phyloP scores from a whole-genome alignment of 176 grass and related monocot genomes.

The Ensete ventricosum region DNA sequence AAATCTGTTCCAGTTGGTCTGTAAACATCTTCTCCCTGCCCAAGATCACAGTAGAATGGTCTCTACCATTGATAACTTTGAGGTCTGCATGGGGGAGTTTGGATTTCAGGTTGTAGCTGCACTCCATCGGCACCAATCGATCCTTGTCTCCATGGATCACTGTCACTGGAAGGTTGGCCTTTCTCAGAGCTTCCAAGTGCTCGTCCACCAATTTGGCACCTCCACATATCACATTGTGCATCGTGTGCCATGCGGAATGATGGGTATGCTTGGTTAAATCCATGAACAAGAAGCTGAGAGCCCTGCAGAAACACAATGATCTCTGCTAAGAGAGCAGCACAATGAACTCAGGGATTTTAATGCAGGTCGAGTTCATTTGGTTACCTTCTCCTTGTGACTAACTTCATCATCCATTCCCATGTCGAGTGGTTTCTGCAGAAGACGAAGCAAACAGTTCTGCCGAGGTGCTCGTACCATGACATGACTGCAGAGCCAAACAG shows the following conservation, averaged over 20 bases:
- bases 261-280: constrained; percentile 77
- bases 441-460: constrained; percentile 61
- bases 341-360: not conserved
- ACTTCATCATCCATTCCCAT: constrained; percentile 49
- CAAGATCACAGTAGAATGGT: constrained; percentile 47
- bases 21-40: constrained; percentile 42
- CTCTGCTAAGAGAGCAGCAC: not conserved
- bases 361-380: not conserved
- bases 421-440: constrained; percentile 63
- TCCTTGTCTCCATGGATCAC: constrained; percentile 54
- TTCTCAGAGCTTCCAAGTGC: constrained; percentile 41
- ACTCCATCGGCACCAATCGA: constrained; percentile 53
- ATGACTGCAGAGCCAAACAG: constrained; percentile 63
- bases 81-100: constrained; percentile 44
- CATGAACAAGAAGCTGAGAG: constrained; percentile 31
- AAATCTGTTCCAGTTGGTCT: constrained; percentile 36
- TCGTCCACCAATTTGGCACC: constrained; percentile 38
- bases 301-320: constrained; percentile 8
- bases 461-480: constrained; percentile 96
- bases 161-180: constrained; percentile 43
- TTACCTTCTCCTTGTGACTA: constrained; percentile 35
- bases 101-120: constrained; percentile 38
- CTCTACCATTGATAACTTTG: constrained; percentile 21
- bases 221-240: constrained; percentile 93
- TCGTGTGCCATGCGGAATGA: constrained; percentile 90